A percentile compares a stretch with the other conserved stretches of the same genome.
phyloP scores from a whole-genome alignment of 306 rosid genomes.

The Astragalus glycyphyllos region DNA sequence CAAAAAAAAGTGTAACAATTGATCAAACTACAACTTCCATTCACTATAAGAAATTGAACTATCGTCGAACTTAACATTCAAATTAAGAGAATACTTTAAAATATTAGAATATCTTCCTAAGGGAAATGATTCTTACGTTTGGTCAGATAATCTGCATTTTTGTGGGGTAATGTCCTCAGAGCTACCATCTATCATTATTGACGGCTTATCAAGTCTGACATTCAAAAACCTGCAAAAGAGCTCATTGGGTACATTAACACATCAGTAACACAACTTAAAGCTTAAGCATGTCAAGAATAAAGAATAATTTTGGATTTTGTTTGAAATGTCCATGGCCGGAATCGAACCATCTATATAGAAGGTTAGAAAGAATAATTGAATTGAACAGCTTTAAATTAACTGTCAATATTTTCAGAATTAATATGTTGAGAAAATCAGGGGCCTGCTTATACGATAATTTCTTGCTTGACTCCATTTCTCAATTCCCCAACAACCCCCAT shows the following conservation, averaged over 20 bases:
- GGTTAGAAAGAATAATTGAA: slow-evolving; percentile 21
- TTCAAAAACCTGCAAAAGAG: slow-evolving; percentile 65
- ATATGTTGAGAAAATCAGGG: neutral
- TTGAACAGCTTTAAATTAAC: neutral
- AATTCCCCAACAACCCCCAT: slow-evolving; percentile 24
- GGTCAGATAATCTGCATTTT: slow-evolving; percentile 79
- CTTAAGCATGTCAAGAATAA: slow-evolving; percentile 4
- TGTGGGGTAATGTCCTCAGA: slow-evolving; percentile 65
- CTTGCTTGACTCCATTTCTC: slow-evolving; percentile 4
- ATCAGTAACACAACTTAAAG: slow-evolving; percentile 36
- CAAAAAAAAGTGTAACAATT: slow-evolving; percentile 15
- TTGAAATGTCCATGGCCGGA: too few species aligned
- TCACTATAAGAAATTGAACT: slow-evolving; percentile 28
- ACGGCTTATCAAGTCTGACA: slow-evolving; percentile 70
- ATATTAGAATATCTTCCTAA: slow-evolving; percentile 15
- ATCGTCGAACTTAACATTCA: slow-evolving; percentile 6
- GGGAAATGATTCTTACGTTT: slow-evolving; percentile 59
- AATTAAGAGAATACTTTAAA: slow-evolving; percentile 24
- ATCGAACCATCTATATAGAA: too few species aligned
- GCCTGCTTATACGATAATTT: slow-evolving; percentile 25
- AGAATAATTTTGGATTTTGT: slow-evolving; percentile 8
- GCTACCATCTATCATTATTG: slow-evolving; percentile 54
- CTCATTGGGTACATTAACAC: slow-evolving; percentile 13
- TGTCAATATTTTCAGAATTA: neutral
- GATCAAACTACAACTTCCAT: slow-evolving; percentile 7